Evolutionary conservation across 345 rosid genomes (phyloP).

Genomic region (Eucalyptus sp.): DNA sequence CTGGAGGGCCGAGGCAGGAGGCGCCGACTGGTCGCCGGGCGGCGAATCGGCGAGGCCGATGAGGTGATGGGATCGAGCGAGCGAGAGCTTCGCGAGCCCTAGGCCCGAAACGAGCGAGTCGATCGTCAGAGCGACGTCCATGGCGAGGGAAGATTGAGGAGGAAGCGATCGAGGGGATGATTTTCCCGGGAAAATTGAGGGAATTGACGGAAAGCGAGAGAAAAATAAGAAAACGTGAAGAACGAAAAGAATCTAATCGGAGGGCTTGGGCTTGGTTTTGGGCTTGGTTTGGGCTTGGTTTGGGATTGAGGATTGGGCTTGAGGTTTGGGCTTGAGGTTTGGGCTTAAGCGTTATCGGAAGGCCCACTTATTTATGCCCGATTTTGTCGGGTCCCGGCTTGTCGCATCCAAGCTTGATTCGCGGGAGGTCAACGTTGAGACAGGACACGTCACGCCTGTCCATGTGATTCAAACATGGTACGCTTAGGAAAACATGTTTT

Average conservation of each 20-base stretch:
- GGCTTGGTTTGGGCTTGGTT: background rate
- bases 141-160: background rate
- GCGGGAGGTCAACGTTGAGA: background rate
- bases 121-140: conserved; percentile 44
- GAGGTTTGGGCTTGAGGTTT: fast-evolving
- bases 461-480: background rate
- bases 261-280: background rate
- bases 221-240: background rate
- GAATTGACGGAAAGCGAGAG: background rate
- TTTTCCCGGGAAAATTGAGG: background rate
- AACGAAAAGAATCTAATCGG: background rate
- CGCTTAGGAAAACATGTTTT: background rate
- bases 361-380: background rate
- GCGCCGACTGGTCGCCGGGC: background rate
- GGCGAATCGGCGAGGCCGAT: conserved; percentile 1
- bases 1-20: background rate
- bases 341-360: background rate
- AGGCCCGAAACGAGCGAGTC: conserved; percentile 32
- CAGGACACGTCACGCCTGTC: background rate
- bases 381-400: background rate
- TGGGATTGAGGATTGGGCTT: too few relatives aligned
- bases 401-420: background rate
- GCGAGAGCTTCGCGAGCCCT: conserved; percentile 36
- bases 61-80: conserved; percentile 2
- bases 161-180: background rate